These are phyloP conservation scores for Macrophomina pseudophaseolina DNA, from an alignment of 2,329 filamentous ascomycete species.

Conservation along the genomic window DNA sequence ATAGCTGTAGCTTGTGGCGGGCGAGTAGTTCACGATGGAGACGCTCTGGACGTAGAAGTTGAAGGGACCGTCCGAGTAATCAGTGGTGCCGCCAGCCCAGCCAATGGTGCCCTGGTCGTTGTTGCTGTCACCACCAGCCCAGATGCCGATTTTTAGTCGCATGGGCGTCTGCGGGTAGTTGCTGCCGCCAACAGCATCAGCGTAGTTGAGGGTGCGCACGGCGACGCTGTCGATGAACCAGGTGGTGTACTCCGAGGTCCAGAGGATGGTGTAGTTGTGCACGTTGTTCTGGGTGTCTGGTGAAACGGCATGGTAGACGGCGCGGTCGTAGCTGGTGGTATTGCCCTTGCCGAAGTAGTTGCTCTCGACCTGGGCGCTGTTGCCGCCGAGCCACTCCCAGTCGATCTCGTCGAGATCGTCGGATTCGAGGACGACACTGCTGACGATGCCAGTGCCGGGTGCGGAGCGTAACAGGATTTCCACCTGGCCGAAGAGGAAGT, in stretches of 20 bases:
- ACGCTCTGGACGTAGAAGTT: conserved; percentile 53
- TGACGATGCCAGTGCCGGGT: conserved; percentile 72
- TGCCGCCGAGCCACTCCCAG: conserved; percentile 74
- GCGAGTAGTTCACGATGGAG: conserved; percentile 52
- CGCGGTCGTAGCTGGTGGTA: conserved; percentile 68
- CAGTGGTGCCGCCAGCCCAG: conserved; percentile 65
- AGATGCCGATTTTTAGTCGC: conserved; percentile 49
- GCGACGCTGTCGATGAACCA: conserved; percentile 70
- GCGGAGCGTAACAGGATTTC: conserved; percentile 76
- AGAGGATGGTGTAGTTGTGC: conserved; percentile 70
- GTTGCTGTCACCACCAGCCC: conserved; percentile 48
- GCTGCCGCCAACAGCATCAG: conserved; percentile 56
- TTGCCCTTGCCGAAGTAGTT: conserved; percentile 78
- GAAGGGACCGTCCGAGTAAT: conserved; percentile 48
- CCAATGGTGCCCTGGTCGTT: conserved; percentile 59
- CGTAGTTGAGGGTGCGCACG: conserved; percentile 63
- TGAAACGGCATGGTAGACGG: conserved; percentile 60
- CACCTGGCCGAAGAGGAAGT: conserved; percentile 79
- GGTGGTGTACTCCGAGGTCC: conserved; percentile 66
- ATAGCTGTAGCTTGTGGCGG: conserved; percentile 51
- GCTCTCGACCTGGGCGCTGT: conserved; percentile 64
- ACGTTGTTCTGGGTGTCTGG: conserved; percentile 53
- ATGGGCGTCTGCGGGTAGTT: conserved; percentile 75
- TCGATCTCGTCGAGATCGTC: conserved; percentile 84
- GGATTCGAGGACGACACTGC: conserved; percentile 76